Conservation (phyloP, 495 filamentous ascomycete species). For the Tuber melanosporum region DNA sequence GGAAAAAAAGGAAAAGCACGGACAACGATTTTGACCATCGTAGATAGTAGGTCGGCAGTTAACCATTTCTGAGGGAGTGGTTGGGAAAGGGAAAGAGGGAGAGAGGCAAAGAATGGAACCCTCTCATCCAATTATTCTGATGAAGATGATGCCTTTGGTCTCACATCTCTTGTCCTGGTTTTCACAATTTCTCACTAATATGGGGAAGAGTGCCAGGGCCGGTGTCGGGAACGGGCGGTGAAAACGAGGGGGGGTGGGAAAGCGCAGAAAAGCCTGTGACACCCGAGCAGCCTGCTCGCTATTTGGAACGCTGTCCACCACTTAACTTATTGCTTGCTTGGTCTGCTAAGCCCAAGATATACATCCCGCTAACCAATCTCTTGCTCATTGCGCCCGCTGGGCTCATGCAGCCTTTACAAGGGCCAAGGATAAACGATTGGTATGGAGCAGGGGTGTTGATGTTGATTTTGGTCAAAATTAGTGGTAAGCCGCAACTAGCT, state of each 20-base stretch:
- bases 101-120: slow-evolving; percentile 28
- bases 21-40: slow-evolving; percentile 26
- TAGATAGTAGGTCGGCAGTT: slow-evolving; percentile 38
- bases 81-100: slow-evolving; percentile 19
- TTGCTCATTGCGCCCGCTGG: slow-evolving; percentile 22
- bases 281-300: slow-evolving; percentile 22
- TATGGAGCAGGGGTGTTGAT: no score
- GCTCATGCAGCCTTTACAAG: slow-evolving; percentile 16
- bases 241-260: slow-evolving; percentile 5
- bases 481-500: no score
- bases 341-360: slow-evolving; percentile 29
- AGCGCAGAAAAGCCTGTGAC: slow-evolving; percentile 16
- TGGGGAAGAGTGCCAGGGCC: slow-evolving; percentile 12
- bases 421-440: no score
- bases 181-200: not conserved
- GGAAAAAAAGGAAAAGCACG: slow-evolving; percentile 31
- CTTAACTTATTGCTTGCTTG: slow-evolving; percentile 14
- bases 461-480: no score
- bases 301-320: slow-evolving; percentile 30
- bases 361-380: slow-evolving; percentile 24
- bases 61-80: slow-evolving; percentile 25
- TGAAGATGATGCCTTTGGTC: not conserved
- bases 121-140: slow-evolving; percentile 1
- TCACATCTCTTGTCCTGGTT: not conserved
- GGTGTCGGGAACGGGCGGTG: slow-evolving; percentile 29